A percentile compares a stretch with the other conserved stretches of the same genome.
Conservation (phyloP, 2,329 filamentous ascomycete genomes). For the Didymella keratinophila region DNA sequence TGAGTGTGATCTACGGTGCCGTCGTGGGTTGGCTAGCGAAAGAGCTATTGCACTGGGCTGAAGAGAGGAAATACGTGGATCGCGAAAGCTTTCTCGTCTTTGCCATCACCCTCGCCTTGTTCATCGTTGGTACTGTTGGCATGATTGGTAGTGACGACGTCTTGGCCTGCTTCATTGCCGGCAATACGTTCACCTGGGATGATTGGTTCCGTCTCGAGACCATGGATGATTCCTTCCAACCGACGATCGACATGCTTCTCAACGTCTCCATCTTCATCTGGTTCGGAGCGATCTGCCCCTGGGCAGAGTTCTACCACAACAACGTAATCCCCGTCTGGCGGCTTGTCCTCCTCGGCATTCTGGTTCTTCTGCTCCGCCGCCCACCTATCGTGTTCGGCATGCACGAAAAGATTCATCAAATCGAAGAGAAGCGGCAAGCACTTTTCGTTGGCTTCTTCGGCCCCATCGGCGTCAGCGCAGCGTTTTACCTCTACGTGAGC, state of each 20-base stretch:
- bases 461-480: slow-evolving; percentile 86
- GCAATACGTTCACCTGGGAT: slow-evolving; percentile 85
- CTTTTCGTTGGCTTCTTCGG: slow-evolving; percentile 93
- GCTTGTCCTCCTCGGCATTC: slow-evolving; percentile 74
- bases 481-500: slow-evolving; percentile 87
- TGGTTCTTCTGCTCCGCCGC: slow-evolving; percentile 79
- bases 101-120: slow-evolving; percentile 82
- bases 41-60: slow-evolving; percentile 82
- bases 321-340: slow-evolving; percentile 75
- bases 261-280: slow-evolving; percentile 90
- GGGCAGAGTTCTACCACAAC: slow-evolving; percentile 73
- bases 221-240: slow-evolving; percentile 88
- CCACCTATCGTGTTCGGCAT: slow-evolving; percentile 78
- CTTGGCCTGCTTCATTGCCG: slow-evolving; percentile 89
- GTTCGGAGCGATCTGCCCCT: slow-evolving; percentile 76
- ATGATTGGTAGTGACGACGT: slow-evolving; percentile 90
- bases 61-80: slow-evolving; percentile 82
- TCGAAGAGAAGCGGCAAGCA: slow-evolving; percentile 76
- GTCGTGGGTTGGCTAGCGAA: slow-evolving; percentile 82
- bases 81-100: slow-evolving; percentile 88
- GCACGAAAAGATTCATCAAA: slow-evolving; percentile 80
- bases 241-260: slow-evolving; percentile 92
- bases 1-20: slow-evolving; percentile 80
- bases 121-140: slow-evolving; percentile 86
- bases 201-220: slow-evolving; percentile 94